These are phyloP conservation scores for Vararia minispora DNA, from an alignment of 768 basidiomycete species.

Conservation along the genomic window DNA sequence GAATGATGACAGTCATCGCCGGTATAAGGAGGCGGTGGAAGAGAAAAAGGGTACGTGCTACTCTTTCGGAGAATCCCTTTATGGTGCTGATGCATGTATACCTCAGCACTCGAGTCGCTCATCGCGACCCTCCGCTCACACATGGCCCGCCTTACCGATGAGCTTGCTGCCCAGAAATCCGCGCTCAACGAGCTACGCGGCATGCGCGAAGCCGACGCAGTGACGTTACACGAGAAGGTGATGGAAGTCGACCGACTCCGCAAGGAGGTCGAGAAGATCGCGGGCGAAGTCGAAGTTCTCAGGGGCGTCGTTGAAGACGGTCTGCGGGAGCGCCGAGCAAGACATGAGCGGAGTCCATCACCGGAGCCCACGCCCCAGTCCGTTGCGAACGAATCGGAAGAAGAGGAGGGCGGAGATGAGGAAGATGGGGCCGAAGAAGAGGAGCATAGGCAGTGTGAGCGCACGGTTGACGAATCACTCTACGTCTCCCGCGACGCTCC, in stretches of 20 bases:
- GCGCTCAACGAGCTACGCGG: conserved; percentile 55
- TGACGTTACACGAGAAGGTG: conserved; percentile 45
- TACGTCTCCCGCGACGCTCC: conserved; percentile 11
- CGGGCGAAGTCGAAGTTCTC: conserved; percentile 80
- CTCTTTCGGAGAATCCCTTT: background rate
- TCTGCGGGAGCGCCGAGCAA: conserved; percentile 53
- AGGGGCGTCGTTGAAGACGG: conserved; percentile 82
- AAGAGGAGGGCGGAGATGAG: conserved; percentile 15
- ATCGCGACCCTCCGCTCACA: conserved; percentile 65
- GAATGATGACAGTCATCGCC: conserved; percentile 17
- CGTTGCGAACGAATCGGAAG: conserved; percentile 4
- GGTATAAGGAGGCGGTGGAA: conserved; percentile 71
- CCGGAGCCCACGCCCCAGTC: conserved; percentile 14
- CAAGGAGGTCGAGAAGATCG: conserved; percentile 70
- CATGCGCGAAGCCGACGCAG: conserved; percentile 51
- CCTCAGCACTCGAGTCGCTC: conserved; percentile 68
- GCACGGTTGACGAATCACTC: conserved; percentile 13
- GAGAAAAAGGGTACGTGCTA: conserved; percentile 75
- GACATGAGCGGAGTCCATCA: conserved; percentile 31
- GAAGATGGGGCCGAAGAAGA: conserved; percentile 10
- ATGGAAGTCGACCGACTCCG: conserved; percentile 58
- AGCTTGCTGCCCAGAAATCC: conserved; percentile 67
- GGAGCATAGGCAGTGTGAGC: conserved; percentile 12
- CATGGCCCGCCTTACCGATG: conserved; percentile 64
- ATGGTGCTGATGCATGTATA: conserved; percentile 6